Percentiles rank a stretch among this genome's conserved stretches.
Conservation (phyloP, 1,139 yeast genomes). For the Candida pseudocylindracea region DNA sequence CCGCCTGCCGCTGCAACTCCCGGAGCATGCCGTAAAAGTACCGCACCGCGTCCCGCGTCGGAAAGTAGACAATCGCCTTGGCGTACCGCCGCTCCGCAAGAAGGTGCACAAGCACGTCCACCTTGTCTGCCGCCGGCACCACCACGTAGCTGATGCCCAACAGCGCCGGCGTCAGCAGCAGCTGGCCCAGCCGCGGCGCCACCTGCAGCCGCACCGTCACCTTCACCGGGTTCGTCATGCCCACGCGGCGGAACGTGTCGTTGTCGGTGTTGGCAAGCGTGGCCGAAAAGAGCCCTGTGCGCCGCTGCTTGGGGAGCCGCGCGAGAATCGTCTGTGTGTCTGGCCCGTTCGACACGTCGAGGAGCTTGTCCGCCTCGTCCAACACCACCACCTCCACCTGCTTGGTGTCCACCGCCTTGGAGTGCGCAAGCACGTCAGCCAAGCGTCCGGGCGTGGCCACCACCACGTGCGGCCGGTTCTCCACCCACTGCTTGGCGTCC, state of each 20-base stretch:
- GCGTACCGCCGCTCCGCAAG: slow-evolving; percentile 32
- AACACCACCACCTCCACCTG: slow-evolving; percentile 56
- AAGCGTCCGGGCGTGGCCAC: slow-evolving; percentile 91
- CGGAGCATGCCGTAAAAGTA: slow-evolving; percentile 22
- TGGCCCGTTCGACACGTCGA: slow-evolving; percentile 56
- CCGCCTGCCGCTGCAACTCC: neutral
- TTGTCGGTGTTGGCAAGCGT: slow-evolving; percentile 67
- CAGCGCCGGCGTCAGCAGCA: slow-evolving; percentile 29
- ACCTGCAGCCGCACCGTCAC: slow-evolving; percentile 37
- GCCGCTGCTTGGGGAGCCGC: slow-evolving; percentile 64
- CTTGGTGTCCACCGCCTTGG: slow-evolving; percentile 20
- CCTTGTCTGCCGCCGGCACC: slow-evolving; percentile 35
- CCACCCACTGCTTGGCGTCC: slow-evolving; percentile 38
- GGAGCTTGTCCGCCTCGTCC: slow-evolving; percentile 83
- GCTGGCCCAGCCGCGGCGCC: slow-evolving; percentile 5
- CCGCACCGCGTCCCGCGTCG: slow-evolving; percentile 74
- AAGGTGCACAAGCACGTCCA: slow-evolving; percentile 32
- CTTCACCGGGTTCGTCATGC: slow-evolving; percentile 78
- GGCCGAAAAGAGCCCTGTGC: slow-evolving; percentile 88
- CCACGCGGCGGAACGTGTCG: slow-evolving; percentile 38
- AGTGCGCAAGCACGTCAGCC: slow-evolving; percentile 41
- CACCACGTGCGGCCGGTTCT: slow-evolving; percentile 41
- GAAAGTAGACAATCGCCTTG: slow-evolving; percentile 71
- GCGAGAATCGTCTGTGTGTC: slow-evolving; percentile 48
- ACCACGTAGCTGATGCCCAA: slow-evolving; percentile 41